A percentile compares a stretch with the other conserved stretches of the same genome.
phyloP scores from a whole-genome alignment of 2,329 filamentous ascomycete genomes.

The Claviceps sp. region DNA sequence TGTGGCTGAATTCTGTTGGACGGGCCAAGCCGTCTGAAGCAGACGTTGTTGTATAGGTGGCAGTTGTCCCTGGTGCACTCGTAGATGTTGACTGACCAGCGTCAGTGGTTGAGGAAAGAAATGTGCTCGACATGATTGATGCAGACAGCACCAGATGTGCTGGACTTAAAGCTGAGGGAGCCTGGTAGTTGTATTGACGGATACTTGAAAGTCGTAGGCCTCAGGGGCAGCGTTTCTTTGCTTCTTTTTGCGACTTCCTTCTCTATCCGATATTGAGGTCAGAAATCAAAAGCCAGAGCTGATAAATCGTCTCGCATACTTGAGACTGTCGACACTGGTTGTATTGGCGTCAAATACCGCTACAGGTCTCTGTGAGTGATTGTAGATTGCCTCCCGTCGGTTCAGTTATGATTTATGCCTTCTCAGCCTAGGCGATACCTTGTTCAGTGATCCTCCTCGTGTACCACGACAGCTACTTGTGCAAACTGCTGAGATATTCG shows the following conservation, averaged over 20 bases:
- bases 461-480: background rate
- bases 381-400: background rate
- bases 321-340: background rate
- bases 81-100: background rate
- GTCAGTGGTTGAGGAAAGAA: background rate
- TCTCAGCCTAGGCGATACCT: background rate
- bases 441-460: background rate
- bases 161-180: no score
- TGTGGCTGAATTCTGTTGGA: background rate
- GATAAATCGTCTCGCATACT: background rate
- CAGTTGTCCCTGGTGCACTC: background rate
- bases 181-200: no score
- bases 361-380: background rate
- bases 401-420: background rate
- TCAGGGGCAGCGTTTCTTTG: no score
- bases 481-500: background rate
- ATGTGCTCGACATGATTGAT: background rate
- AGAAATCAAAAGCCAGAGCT: background rate
- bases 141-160: background rate
- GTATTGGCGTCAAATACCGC: background rate
- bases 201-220: no score
- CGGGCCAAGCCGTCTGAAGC: background rate
- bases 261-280: background rate
- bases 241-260: no score
- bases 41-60: background rate